Conservation (phyloP, 140 eudicot species). For the Bidens hawaiensis region DNA sequence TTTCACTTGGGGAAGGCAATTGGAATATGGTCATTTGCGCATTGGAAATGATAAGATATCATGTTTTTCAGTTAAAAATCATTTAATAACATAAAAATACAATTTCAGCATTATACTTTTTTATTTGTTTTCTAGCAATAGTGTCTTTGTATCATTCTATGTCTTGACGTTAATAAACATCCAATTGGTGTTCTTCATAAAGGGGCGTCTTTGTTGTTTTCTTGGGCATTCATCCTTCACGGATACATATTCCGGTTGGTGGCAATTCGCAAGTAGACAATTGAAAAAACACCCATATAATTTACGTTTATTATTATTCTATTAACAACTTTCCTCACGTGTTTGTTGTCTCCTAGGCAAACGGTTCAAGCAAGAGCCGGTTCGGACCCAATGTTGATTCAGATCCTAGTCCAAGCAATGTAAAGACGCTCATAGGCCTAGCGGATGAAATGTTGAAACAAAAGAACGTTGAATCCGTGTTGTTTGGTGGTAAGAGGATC, state of each 20-base stretch:
- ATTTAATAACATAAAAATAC: neutral
- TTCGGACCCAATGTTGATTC: constrained; percentile 49
- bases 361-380: constrained; percentile 42
- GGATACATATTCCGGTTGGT: constrained; percentile 16
- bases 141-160: neutral
- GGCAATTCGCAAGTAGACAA: constrained; percentile 12
- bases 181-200: neutral
- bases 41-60: constrained; percentile 21
- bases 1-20: no score
- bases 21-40: neutral
- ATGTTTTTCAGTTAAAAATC: neutral
- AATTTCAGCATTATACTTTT: neutral
- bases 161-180: constrained; percentile 8
- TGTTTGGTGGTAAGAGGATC: constrained; percentile 70
- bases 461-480: constrained; percentile 70
- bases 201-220: constrained; percentile 6
- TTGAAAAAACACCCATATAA: neutral
- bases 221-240: constrained; percentile 14
- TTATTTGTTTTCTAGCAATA: neutral
- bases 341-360: constrained; percentile 45
- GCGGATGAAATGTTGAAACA: constrained; percentile 87
- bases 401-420: constrained; percentile 62
- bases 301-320: neutral
- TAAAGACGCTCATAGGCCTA: constrained; percentile 38
- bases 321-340: neutral